phyloP scores from a whole-genome alignment of 257 asterid genomes.

The Ocimum tenuiflorum region DNA sequence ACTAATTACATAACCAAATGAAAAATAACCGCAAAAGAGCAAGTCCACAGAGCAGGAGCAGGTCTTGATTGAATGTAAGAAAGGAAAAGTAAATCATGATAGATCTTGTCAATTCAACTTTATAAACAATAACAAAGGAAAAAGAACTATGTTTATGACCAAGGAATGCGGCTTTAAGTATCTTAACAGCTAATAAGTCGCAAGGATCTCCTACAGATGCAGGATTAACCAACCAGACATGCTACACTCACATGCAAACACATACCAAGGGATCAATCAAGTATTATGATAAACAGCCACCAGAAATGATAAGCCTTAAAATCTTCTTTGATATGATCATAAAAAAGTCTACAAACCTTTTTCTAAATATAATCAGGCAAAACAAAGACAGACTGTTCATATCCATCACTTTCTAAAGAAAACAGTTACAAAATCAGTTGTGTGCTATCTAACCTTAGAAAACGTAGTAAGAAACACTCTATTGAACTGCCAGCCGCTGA shows the following conservation, averaged over 20 bases:
- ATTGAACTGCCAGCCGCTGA: constrained; percentile 92
- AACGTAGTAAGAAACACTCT: constrained; percentile 24
- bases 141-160: too few species aligned
- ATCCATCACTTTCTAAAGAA: constrained; percentile 31
- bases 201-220: neutral
- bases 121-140: too few species aligned
- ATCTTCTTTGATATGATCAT: constrained; percentile 18
- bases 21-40: neutral
- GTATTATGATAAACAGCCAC: neutral
- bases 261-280: neutral
- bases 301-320: constrained; percentile 1
- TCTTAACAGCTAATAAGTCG: neutral
- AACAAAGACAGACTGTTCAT: constrained; percentile 10
- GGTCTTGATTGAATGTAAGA: too few species aligned
- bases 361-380: constrained; percentile 5
- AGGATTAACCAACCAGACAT: neutral
- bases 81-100: too few species aligned
- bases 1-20: neutral
- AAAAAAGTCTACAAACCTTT: constrained; percentile 16
- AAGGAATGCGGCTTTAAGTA: neutral
- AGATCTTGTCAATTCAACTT: too few species aligned
- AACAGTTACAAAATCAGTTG: constrained; percentile 39
- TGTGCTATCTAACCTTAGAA: constrained; percentile 39
- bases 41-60: neutral
- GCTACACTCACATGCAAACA: neutral